These are phyloP conservation scores for Salvia miltiorrhiza DNA, from an alignment of 257 asterid genomes.

Conservation along the genomic window DNA sequence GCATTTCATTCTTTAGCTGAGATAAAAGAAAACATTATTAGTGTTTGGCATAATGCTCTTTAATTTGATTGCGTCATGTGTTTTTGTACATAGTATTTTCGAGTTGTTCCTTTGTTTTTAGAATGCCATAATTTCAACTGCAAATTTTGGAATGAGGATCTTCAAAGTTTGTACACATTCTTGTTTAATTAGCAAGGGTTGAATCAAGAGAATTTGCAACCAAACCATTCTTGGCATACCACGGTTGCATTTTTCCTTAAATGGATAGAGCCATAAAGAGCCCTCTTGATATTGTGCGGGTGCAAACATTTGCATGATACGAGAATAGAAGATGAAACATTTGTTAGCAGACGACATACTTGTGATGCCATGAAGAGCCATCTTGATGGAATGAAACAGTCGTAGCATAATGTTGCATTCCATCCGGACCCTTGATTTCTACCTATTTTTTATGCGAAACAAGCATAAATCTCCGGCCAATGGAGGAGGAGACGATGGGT, in stretches of 20 bases:
- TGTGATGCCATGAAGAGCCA: conserved; percentile 59
- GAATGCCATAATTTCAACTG: not conserved
- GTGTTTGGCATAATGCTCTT: not conserved
- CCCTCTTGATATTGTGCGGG: not conserved
- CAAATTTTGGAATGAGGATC: not conserved
- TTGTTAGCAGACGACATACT: conserved; percentile 32
- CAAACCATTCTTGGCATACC: not conserved
- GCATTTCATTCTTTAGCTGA: not conserved
- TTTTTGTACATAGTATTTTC: not conserved
- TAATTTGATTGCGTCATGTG: not conserved
- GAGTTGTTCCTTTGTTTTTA: not conserved
- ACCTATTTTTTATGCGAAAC: conserved; percentile 24
- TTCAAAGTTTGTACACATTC: not conserved
- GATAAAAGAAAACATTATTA: not conserved
- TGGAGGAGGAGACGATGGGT: conserved; percentile 18
- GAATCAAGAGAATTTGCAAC: not conserved
- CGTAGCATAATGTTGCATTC: conserved; percentile 93
- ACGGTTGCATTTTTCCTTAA: too few species aligned
- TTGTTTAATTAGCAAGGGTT: not conserved
- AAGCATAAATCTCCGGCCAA: not conserved
- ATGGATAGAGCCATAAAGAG: too few species aligned
- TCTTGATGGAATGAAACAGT: conserved; percentile 84
- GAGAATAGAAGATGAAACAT: not conserved
- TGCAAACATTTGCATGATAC: not conserved
- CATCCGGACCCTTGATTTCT: conserved; percentile 72